Evolutionary conservation across 2,329 filamentous ascomycete genomes (phyloP).

Genomic region (Aureobasidium mangrovei): DNA sequence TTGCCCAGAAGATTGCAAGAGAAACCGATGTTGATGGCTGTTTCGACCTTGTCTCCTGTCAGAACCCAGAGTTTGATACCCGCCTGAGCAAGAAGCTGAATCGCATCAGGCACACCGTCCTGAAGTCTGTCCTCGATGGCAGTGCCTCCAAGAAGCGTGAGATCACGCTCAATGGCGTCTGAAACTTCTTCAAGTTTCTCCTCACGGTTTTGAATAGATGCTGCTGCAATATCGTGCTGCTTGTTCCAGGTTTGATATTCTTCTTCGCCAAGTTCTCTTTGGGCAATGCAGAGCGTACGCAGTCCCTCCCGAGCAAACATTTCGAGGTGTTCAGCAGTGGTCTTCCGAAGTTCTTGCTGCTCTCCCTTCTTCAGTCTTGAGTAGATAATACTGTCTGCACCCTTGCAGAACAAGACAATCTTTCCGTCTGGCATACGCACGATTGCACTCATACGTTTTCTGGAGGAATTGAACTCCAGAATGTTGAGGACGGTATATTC

Average conservation of each 20-base stretch:
- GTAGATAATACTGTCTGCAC: conserved; percentile 95
- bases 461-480: conserved; percentile 92
- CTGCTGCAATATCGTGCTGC: conserved; percentile 78
- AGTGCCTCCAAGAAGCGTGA: conserved; percentile 82
- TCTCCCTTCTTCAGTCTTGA: conserved; percentile 77
- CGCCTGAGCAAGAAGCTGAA: conserved; percentile 78
- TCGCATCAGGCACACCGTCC: conserved; percentile 93
- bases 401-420: conserved; percentile 93
- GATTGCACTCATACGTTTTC: conserved; percentile 97
- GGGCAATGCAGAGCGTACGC: conserved; percentile 86
- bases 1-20: conserved; percentile 97
- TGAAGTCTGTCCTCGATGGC: conserved; percentile 96
- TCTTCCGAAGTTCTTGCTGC: conserved; percentile 71
- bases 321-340: conserved; percentile 88
- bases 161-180: conserved; percentile 81
- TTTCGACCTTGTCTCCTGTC: conserved; percentile 97
- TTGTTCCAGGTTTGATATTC: conserved; percentile 80
- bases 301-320: conserved; percentile 95
- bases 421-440: conserved; percentile 85
- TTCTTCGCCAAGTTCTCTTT: conserved; percentile 68
- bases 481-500: conserved; percentile 86
- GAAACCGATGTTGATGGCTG: conserved; percentile 98
- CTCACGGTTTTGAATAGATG: conserved; percentile 76
- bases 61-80: conserved; percentile 98
- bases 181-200: conserved; percentile 87